Conservation (phyloP, 805 yeast species). For the Wickerhamomyces bisporus region DNA sequence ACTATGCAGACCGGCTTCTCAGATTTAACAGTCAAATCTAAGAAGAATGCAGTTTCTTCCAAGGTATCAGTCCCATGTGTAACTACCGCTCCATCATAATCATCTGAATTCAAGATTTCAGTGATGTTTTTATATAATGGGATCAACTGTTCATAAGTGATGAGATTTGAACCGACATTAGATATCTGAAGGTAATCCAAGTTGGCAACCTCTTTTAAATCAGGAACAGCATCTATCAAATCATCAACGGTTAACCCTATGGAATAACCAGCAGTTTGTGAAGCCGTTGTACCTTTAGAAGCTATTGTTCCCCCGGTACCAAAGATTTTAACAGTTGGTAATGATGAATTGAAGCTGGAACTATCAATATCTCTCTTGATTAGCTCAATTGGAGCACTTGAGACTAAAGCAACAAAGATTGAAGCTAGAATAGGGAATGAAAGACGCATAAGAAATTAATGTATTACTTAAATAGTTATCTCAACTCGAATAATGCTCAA, state of each 20-base stretch:
- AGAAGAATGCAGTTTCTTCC: slow-evolving; percentile 63
- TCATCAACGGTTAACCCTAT: slow-evolving; percentile 50
- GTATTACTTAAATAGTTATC: slow-evolving; percentile 7
- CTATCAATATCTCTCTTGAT: slow-evolving; percentile 13
- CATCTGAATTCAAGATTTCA: slow-evolving; percentile 33
- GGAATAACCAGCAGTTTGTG: slow-evolving; percentile 50
- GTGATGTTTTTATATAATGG: slow-evolving; percentile 42
- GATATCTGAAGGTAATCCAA: slow-evolving; percentile 51
- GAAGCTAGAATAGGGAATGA: neutral
- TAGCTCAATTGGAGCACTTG: neutral
- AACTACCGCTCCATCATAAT: slow-evolving; percentile 54
- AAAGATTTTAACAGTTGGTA: slow-evolving; percentile 36
- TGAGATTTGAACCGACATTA: slow-evolving; percentile 39
- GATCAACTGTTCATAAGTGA: slow-evolving; percentile 41
- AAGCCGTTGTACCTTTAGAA: slow-evolving; percentile 41
- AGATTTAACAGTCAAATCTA: slow-evolving; percentile 42
- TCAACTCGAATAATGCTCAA: slow-evolving; percentile 51
- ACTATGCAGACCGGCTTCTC: slow-evolving; percentile 29
- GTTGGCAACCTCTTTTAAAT: slow-evolving; percentile 46
- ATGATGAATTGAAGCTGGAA: neutral
- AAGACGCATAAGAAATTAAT: neutral
- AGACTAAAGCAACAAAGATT: neutral
- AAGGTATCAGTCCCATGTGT: slow-evolving; percentile 72
- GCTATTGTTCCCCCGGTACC: slow-evolving; percentile 62
- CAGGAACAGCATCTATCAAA: slow-evolving; percentile 49